These are phyloP conservation scores for Russula ochroleuca DNA, from an alignment of 768 basidiomycete species.

Conservation along the genomic window DNA sequence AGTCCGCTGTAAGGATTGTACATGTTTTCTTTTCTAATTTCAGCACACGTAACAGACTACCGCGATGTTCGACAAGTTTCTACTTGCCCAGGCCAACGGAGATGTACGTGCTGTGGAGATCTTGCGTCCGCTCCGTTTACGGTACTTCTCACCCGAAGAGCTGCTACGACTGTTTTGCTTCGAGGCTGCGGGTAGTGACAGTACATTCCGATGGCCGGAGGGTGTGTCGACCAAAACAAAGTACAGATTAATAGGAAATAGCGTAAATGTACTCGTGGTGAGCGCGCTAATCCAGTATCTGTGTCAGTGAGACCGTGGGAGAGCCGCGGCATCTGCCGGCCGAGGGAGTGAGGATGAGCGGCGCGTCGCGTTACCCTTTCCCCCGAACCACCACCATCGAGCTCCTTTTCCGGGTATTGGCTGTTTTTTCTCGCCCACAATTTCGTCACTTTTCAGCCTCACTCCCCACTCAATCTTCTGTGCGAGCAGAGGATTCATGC, in stretches of 20 bases:
- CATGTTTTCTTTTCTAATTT: background rate
- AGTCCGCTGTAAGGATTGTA: conserved; percentile 26
- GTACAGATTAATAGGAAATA: conserved; percentile 77
- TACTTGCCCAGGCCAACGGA: conserved; percentile 41
- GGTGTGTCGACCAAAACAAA: conserved; percentile 59
- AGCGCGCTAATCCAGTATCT: conserved; percentile 57
- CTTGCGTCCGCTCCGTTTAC: conserved; percentile 54
- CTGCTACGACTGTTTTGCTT: conserved; percentile 67
- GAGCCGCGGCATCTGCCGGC: conserved; percentile 14
- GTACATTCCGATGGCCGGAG: conserved; percentile 58
- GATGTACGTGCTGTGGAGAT: conserved; percentile 47
- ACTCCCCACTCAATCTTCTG: conserved; percentile 50
- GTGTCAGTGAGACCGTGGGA: conserved; percentile 27
- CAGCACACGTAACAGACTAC: conserved; percentile 47
- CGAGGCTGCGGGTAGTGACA: conserved; percentile 30
- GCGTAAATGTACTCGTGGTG: conserved; percentile 74
- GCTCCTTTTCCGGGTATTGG: conserved; percentile 14
- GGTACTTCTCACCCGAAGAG: conserved; percentile 74
- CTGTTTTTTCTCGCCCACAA: conserved; percentile 45
- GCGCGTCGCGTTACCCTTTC: background rate
- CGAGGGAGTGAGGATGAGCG: background rate
- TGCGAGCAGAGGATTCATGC: conserved; percentile 84
- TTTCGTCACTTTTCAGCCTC: conserved; percentile 54
- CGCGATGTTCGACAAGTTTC: conserved; percentile 51
- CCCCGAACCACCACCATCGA: conserved; percentile 20